phyloP scores from a whole-genome alignment of 1,284 basidiomycete species.

The Cryptococcus wingfieldii region DNA sequence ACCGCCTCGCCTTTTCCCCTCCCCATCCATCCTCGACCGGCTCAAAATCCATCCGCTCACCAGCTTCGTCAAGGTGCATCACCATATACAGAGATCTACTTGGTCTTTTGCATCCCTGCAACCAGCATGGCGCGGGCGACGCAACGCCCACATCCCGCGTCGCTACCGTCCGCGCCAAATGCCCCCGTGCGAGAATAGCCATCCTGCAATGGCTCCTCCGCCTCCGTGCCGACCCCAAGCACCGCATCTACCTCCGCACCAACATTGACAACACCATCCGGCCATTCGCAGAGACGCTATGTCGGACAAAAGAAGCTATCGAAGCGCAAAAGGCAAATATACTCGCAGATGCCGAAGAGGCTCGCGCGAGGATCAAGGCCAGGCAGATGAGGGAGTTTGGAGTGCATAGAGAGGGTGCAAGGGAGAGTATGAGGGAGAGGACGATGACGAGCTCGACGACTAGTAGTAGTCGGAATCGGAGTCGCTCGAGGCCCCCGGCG shows the following conservation, averaged over 20 bases:
- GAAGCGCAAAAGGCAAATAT: slow-evolving; percentile 29
- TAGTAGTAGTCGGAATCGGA: slow-evolving; percentile 59
- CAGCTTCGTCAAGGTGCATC: slow-evolving; percentile 50
- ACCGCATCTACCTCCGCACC: slow-evolving; percentile 68
- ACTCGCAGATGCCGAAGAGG: slow-evolving; percentile 26
- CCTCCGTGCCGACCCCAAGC: slow-evolving; percentile 84
- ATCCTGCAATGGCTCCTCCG: slow-evolving; percentile 85
- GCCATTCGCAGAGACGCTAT: slow-evolving; percentile 47
- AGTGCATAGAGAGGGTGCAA: background rate
- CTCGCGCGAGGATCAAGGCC: slow-evolving; percentile 16
- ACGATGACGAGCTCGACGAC: slow-evolving; percentile 20
- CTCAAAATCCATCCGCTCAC: slow-evolving; percentile 39
- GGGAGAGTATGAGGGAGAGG: slow-evolving; percentile 30
- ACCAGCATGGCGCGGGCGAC: slow-evolving; percentile 22
- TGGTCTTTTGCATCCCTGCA: slow-evolving; percentile 45
- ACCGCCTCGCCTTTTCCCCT: slow-evolving; percentile 49
- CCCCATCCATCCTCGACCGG: slow-evolving; percentile 38
- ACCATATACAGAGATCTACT: slow-evolving; percentile 52
- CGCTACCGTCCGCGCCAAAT: slow-evolving; percentile 46
- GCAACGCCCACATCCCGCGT: slow-evolving; percentile 13
- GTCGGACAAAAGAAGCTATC: slow-evolving; percentile 41
- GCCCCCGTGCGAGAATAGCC: slow-evolving; percentile 63
- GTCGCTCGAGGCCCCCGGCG: slow-evolving; percentile 60
- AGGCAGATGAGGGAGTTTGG: slow-evolving; percentile 1
- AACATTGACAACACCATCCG: slow-evolving; percentile 48